Base-by-base conservation (phyloP, 208 protist species). In the Trypanosoma theileri region DNA sequence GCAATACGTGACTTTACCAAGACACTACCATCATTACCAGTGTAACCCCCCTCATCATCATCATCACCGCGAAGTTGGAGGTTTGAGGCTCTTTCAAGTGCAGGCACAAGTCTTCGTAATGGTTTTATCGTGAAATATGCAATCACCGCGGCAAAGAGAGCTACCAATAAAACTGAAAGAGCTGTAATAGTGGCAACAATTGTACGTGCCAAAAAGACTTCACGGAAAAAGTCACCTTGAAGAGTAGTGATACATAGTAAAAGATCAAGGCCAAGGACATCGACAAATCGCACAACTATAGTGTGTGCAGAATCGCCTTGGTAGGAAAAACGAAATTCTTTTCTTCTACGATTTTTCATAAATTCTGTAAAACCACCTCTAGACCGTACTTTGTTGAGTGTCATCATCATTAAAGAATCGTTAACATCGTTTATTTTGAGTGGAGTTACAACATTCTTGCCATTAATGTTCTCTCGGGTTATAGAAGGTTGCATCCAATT, bases 81-180 rank as follows among this genome's bases (percentile, higher is more conserved):
- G 55, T 80, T 74, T 52, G 83, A 85, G 1, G 79, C 83, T 42
- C 80, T 77, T 42, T 84, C 66, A 64, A 87, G 75, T 66, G 74
- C 77, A 26, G 81, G 81, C 28, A 81, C 80, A 46, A 86, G 65
- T 22, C 71, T 75, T 64, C 75, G 69, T 44, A 75, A 35, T 14
- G 71, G 63, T 46, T 61, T 75, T 8, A 75, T 50, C 41, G 64
- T 7, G n/a, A 54, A 22, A 56, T 61, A 86, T 51, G 80, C 83
- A 66, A 83, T 85, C 3, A 77, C 60, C n/a, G 85, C 68, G 10
- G 83, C 76, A 3, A 81, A 68, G 4, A 77, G 59, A 19, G 72
- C 72, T 44, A 79, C 83, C 12, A 88, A 56, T 14, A 79, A 63
- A 1, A 83, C 69, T 13, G 76, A 80, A 59, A 88, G 67, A 24